These are phyloP conservation scores for Apophysomyces variabilis DNA, from an alignment of 371 early-diverging fungal genomes.

Conservation along the genomic window DNA sequence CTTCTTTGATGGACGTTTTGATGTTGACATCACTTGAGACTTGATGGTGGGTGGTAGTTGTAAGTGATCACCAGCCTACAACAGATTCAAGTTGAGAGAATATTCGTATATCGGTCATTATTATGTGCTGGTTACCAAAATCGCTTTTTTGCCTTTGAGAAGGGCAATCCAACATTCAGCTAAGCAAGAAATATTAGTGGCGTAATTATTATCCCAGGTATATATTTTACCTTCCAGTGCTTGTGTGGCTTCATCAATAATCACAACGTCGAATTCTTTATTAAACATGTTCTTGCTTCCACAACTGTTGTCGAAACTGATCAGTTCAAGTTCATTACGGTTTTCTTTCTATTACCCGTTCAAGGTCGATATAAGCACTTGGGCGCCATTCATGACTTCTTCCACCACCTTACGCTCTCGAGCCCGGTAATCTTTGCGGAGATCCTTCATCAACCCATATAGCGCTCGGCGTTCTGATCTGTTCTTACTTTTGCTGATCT, in stretches of 20 bases:
- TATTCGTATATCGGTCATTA: too few relatives aligned
- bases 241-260: conserved; percentile 96
- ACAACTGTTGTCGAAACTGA: conserved; percentile 30
- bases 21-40: conserved; percentile 27
- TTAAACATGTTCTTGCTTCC: conserved; percentile 60
- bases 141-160: conserved; percentile 74
- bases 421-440: conserved; percentile 73
- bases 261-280: conserved; percentile 84
- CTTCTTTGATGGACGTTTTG: conserved; percentile 8
- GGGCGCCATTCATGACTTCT: conserved; percentile 64
- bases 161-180: conserved; percentile 93
- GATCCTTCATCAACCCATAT: conserved; percentile 70
- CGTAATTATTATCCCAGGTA: neutral
- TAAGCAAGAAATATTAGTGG: conserved; percentile 1
- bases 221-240: conserved; percentile 68
- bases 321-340: neutral
- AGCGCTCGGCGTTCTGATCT: conserved; percentile 69
- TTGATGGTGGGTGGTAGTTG: conserved; percentile 91
- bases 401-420: conserved; percentile 77
- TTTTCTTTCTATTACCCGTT: conserved; percentile 49
- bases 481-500: conserved; percentile 66
- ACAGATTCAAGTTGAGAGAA: neutral
- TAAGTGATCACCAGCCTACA: conserved; percentile 90
- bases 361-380: conserved; percentile 66
- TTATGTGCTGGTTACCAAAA: conserved; percentile 55